A percentile compares a stretch with the other conserved stretches of the same genome.
Evolutionary conservation across 345 rosid species (phyloP).

Genomic region (Arabis hirsuta): DNA sequence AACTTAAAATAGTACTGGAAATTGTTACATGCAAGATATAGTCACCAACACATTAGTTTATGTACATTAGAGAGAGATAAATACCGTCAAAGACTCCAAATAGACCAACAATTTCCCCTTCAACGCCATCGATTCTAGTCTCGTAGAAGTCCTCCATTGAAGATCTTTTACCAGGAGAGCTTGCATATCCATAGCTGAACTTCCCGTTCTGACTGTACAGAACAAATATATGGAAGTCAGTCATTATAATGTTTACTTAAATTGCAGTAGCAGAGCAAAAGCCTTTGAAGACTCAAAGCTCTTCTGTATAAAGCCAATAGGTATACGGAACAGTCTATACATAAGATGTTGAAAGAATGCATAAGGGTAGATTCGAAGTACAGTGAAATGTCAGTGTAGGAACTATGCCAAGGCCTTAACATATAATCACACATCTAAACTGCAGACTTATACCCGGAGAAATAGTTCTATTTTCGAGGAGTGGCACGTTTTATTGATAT

Average conservation of each 20-base stretch:
- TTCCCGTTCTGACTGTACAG: slow-evolving; percentile 80
- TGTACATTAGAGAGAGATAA: slow-evolving; percentile 32
- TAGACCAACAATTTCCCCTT: slow-evolving; percentile 92
- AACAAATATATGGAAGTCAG: neutral
- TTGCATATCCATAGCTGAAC: slow-evolving; percentile 99
- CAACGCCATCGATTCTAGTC: slow-evolving; percentile 89
- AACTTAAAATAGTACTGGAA: neutral
- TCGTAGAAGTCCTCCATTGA: slow-evolving; percentile 99
- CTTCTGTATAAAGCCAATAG: neutral
- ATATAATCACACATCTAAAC: slow-evolving; percentile 11
- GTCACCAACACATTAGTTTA: neutral
- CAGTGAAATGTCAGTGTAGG: neutral
- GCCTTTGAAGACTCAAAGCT: neutral
- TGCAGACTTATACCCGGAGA: neutral
- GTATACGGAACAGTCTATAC: neutral
- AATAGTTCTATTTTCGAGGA: neutral
- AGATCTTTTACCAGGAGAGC: slow-evolving; percentile 95
- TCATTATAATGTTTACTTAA: neutral
- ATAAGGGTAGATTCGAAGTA: neutral
- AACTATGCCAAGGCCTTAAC: neutral
- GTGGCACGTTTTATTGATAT: neutral
- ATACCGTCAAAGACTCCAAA: slow-evolving; percentile 99
- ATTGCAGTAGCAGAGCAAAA: slow-evolving; percentile 4
- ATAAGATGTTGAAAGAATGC: neutral
- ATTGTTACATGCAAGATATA: neutral